Evolutionary conservation across 257 asterid genomes (phyloP).

Genomic region (Coffea eugenioides): DNA sequence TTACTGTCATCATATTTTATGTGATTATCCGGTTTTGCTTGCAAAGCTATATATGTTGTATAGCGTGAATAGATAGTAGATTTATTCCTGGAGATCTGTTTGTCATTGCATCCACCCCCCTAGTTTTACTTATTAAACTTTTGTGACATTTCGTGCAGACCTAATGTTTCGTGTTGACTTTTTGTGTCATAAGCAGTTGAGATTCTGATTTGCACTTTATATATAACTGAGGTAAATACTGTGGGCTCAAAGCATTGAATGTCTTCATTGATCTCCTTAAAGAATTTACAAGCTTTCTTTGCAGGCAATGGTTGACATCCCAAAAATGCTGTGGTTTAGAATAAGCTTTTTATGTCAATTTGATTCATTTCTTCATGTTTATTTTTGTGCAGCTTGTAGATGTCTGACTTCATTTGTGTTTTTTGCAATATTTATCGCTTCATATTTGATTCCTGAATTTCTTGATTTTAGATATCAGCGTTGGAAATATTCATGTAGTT

Average conservation of each 20-base stretch:
- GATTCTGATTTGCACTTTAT: neutral
- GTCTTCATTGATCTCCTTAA: too few species aligned
- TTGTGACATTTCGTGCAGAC: neutral
- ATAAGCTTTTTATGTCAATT: neutral
- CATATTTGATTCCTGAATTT: neutral
- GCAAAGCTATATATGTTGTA: too few species aligned
- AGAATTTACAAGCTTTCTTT: neutral
- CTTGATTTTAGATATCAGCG: neutral
- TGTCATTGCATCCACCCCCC: neutral
- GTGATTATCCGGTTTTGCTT: too few species aligned
- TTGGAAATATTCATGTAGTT: conserved; percentile 23
- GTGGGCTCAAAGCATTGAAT: too few species aligned
- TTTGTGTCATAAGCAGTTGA: neutral
- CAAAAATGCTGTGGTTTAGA: neutral
- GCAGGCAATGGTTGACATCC: neutral
- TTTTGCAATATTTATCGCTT: neutral
- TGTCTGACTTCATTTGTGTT: neutral
- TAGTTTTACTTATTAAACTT: neutral
- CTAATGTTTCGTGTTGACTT: neutral
- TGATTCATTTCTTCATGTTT: neutral
- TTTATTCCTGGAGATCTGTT: neutral
- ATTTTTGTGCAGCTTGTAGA: neutral
- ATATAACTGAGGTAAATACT: neutral
- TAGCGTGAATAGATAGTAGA: too few species aligned
- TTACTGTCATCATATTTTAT: neutral